phyloP scores from a whole-genome alignment of 345 rosid genomes.

The Melaleuca alternifolia region DNA sequence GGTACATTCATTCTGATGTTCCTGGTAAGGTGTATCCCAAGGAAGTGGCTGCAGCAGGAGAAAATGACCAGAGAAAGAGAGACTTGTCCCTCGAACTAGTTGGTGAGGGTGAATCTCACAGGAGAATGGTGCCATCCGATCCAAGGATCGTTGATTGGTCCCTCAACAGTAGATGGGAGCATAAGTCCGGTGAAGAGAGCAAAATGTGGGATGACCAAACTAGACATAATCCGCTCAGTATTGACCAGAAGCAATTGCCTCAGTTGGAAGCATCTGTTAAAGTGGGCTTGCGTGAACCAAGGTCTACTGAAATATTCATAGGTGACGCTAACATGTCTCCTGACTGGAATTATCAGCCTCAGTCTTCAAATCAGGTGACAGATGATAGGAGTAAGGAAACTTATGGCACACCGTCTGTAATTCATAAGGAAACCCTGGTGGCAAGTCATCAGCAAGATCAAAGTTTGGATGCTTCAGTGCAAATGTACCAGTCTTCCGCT shows the following conservation, averaged over 20 bases:
- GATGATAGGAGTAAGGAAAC: conserved; percentile 9
- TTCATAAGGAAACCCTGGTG: not conserved
- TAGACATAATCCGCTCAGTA: not conserved
- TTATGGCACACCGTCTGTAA: not conserved
- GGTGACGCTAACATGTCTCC: conserved; percentile 80
- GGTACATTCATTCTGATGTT: conserved; percentile 62
- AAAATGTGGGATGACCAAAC: conserved; percentile 8
- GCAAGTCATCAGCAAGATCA: not conserved
- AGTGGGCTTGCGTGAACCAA: conserved; percentile 5
- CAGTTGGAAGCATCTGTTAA: not conserved
- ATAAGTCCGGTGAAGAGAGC: conserved; percentile 8
- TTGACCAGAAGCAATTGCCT: not conserved
- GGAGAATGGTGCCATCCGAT: conserved; percentile 11
- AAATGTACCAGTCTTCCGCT: not conserved
- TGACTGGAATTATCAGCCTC: conserved; percentile 56
- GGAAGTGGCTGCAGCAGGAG: conserved; percentile 21
- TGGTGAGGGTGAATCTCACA: not conserved
- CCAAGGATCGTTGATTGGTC: conserved; percentile 21
- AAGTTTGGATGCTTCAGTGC: not conserved
- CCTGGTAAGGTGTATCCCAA: conserved; percentile 25
- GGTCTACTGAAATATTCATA: conserved; percentile 35
- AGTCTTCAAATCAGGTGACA: conserved; percentile 23
- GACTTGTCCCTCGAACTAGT: not conserved
- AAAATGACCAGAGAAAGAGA: conserved; percentile 17
- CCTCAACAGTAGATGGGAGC: conserved; percentile 23